phyloP scores from a whole-genome alignment of 345 rosid genomes.

The Clarkia xantiana region DNA sequence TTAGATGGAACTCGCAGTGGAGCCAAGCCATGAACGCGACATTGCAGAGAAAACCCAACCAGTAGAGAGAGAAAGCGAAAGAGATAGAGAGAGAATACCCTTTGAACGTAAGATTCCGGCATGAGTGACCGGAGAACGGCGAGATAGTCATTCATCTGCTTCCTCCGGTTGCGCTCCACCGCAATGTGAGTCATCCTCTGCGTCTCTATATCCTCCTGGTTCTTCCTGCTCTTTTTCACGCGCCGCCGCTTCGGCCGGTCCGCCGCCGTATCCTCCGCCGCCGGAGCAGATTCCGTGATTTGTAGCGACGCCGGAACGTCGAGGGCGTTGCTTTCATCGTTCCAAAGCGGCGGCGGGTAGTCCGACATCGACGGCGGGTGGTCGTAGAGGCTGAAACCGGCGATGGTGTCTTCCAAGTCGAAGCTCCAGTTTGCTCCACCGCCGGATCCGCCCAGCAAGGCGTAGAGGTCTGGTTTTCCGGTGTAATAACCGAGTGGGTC shows the following conservation, averaged over 20 bases:
- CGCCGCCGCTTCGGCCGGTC: slow-evolving; percentile 47
- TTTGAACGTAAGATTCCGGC: slow-evolving; percentile 77
- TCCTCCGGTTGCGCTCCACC: slow-evolving; percentile 87
- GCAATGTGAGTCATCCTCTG: slow-evolving; percentile 99
- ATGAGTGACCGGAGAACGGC: slow-evolving; percentile 62
- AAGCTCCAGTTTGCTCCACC: slow-evolving; percentile 16
- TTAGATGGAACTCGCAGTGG: no score
- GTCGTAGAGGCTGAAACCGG: no score
- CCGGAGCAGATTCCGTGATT: slow-evolving; percentile 9
- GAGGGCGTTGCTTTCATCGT: no score
- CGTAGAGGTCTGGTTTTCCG: slow-evolving; percentile 32
- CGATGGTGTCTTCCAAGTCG: no score
- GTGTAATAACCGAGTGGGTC: slow-evolving; percentile 23
- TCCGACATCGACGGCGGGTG: no score
- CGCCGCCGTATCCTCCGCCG: slow-evolving; percentile 5
- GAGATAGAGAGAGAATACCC: slow-evolving; percentile 28
- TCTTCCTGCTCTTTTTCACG: slow-evolving; percentile 42
- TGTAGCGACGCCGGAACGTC: no score
- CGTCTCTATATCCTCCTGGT: slow-evolving; percentile 70
- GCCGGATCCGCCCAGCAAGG: slow-evolving; percentile 14
- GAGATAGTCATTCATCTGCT: slow-evolving; percentile 87
- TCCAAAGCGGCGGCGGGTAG: no score
- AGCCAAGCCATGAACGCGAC: no score
- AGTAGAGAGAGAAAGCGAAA: background rate
- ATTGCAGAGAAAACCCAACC: background rate